Conservation (phyloP, 768 basidiomycete genomes). For the Lactarius vividus region DNA sequence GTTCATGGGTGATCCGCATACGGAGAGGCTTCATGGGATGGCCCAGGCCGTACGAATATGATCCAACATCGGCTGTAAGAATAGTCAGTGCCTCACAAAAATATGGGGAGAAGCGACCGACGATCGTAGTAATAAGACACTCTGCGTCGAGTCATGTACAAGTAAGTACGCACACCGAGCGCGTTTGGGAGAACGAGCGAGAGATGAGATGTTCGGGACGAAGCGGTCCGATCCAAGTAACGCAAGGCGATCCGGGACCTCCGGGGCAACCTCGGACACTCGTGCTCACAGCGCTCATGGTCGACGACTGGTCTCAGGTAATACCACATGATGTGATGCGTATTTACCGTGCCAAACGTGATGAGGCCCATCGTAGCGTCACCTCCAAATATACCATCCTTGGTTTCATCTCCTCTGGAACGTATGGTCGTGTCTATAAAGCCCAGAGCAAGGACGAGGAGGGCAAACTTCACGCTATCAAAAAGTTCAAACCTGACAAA, state of each 20-base stretch:
- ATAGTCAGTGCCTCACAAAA: background rate
- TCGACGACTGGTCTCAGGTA: constrained; percentile 27
- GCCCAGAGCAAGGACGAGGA: constrained; percentile 75
- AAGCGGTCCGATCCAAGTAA: constrained; percentile 1
- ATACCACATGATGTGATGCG: constrained; percentile 72
- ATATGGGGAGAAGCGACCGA: constrained; percentile 33
- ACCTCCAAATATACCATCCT: constrained; percentile 85
- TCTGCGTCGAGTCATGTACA: constrained; percentile 62
- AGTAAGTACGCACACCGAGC: background rate
- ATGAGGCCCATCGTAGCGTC: constrained; percentile 63
- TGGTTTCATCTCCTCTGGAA: constrained; percentile 97
- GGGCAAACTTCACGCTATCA: constrained; percentile 84
- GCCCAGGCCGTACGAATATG: constrained; percentile 79
- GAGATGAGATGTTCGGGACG: background rate
- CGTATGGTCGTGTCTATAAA: constrained; percentile 99
- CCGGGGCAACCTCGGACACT: background rate
- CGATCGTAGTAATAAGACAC: constrained; percentile 82
- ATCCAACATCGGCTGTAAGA: constrained; percentile 60
- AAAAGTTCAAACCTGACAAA: constrained; percentile 99
- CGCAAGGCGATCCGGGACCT: background rate
- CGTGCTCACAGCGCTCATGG: constrained; percentile 15
- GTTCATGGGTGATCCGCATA: constrained; percentile 90
- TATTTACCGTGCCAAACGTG: constrained; percentile 76
- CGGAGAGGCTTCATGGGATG: constrained; percentile 98
- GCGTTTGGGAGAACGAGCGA: background rate